Percentiles rank a stretch among this genome's conserved stretches.
phyloP scores from a whole-genome alignment of 2,329 filamentous ascomycete genomes.

The Alternaria atra region DNA sequence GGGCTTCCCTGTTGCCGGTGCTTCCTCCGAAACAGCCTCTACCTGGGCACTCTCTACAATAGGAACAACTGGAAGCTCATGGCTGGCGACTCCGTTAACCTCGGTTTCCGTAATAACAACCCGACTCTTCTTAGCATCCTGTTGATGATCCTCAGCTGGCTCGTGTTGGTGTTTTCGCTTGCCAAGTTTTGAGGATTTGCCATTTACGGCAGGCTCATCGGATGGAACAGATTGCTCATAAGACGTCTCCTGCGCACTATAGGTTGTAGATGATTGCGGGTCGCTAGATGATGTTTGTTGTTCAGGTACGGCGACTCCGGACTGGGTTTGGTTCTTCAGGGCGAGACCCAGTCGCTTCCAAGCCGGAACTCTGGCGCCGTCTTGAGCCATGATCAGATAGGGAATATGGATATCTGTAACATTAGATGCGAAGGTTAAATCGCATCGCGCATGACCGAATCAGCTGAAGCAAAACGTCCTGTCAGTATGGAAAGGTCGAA shows the following conservation, averaged over 20 bases:
- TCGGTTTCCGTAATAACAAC: slow-evolving; percentile 13
- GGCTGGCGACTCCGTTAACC: slow-evolving; percentile 3
- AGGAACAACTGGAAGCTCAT: slow-evolving; percentile 3
- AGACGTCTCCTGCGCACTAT: slow-evolving; percentile 13
- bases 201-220: slow-evolving; percentile 32
- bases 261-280: slow-evolving; percentile 14
- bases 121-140: slow-evolving; percentile 41
- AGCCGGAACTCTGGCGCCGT: slow-evolving; percentile 55
- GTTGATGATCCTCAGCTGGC: slow-evolving; percentile 35
- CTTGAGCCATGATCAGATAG: slow-evolving; percentile 41
- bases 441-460: slow-evolving; percentile 49
- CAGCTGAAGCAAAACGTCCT: slow-evolving; percentile 39
- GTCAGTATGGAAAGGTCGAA: slow-evolving; percentile 43
- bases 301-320: slow-evolving; percentile 40
- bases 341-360: slow-evolving; percentile 70
- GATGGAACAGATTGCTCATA: slow-evolving; percentile 20
- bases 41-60: slow-evolving; percentile 18
- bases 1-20: slow-evolving; percentile 19
- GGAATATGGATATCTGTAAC: slow-evolving; percentile 36
- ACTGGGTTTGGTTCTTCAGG: slow-evolving; percentile 62
- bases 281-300: slow-evolving; percentile 22
- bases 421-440: slow-evolving; percentile 29
- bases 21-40: slow-evolving; percentile 12
- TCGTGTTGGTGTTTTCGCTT: slow-evolving; percentile 47
- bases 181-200: slow-evolving; percentile 45